Evolutionary conservation across 306 rosid genomes (phyloP), one percentile per base, ranked within the genome.

Genomic region (Corylus avellana): DNA sequence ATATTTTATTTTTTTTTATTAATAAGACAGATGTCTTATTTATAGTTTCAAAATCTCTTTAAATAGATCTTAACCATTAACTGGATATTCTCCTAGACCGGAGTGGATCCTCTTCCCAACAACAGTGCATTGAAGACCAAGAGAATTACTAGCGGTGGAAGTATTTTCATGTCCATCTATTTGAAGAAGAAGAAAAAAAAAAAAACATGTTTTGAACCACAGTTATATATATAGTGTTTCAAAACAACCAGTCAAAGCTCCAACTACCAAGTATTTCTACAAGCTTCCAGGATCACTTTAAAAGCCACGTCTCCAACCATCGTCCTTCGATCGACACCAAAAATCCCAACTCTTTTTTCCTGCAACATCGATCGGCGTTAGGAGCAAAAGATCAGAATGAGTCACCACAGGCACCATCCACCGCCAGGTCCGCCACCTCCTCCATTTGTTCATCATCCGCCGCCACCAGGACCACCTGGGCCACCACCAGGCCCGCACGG

Each of bases 331-430:
- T 20, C 7, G 12, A 5, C 46, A 42, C 46, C 4, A 39, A 66
- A 66, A 66, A 35, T 18, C 25, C 5, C 7, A 5, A 4, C 12
- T 32, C 2, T 66, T 8, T 13, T 4, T 66, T 11, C 10, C 37
- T 12, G 55, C 35, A 7, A 10, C 37, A 49, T 32, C 35, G 35
- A 32, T 71, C 25, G 13, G 75, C 18, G 16, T 67, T 12, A 22
- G 58, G 39, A 48, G 75, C 51, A 47, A 7, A 9, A 18, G 7
- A 47, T 39, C 44, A 71, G 44, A 47, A 71, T 71, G 75, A 71
- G 75, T 66, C 64, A 54, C 77, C 77, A 76, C 77, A 17, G 20
- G 57, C 85, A 81, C 44, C 80, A 75, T 35, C 80, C 80, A 16
- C 75, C 75, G 8, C 75, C 46, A 42, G 46, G 64, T 0, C 82